phyloP scores from a whole-genome alignment of 352 stramenopile species.

The Aphanomyces astaci region DNA sequence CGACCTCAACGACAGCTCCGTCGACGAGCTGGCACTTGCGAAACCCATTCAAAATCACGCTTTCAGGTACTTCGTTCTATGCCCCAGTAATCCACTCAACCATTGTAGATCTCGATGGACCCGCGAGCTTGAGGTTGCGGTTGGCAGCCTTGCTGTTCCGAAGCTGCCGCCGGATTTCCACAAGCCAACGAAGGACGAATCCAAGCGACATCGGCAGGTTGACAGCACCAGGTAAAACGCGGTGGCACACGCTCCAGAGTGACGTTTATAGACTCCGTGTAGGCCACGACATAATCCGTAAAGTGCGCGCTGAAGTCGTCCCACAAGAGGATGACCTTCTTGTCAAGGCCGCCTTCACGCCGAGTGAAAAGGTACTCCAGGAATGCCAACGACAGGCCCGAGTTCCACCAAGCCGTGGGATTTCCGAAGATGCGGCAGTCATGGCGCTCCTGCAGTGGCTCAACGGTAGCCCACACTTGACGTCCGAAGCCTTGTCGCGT shows the following conservation, averaged over 20 bases:
- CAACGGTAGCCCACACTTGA: conserved; percentile 23
- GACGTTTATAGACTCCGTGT: conserved; percentile 26
- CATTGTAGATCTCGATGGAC: not conserved
- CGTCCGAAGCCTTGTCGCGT: conserved; percentile 27
- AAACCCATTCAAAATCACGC: conserved; percentile 11
- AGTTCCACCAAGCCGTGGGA: conserved; percentile 27
- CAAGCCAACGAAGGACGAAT: conserved; percentile 18
- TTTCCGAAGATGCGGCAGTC: conserved; percentile 27
- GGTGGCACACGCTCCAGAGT: conserved; percentile 25
- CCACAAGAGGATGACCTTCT: conserved; percentile 27
- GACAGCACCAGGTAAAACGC: conserved; percentile 24
- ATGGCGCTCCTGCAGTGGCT: conserved; percentile 1
- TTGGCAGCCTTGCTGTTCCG: not conserved
- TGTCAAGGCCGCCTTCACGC: not conserved
- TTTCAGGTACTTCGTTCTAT: not conserved
- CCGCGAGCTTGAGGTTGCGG: not conserved
- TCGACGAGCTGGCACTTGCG: conserved; percentile 3
- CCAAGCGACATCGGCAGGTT: conserved; percentile 29
- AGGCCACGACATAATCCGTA: conserved; percentile 26
- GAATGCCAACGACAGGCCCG: conserved; percentile 24
- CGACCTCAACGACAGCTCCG: not conserved
- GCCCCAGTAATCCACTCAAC: not conserved
- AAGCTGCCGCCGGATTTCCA: not conserved
- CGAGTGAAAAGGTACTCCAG: conserved; percentile 32
- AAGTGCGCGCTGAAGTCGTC: conserved; percentile 32